These are phyloP conservation scores for Oryza rufipogon DNA, from an alignment of 176 grass and related monocot genomes.

Conservation along the genomic window DNA sequence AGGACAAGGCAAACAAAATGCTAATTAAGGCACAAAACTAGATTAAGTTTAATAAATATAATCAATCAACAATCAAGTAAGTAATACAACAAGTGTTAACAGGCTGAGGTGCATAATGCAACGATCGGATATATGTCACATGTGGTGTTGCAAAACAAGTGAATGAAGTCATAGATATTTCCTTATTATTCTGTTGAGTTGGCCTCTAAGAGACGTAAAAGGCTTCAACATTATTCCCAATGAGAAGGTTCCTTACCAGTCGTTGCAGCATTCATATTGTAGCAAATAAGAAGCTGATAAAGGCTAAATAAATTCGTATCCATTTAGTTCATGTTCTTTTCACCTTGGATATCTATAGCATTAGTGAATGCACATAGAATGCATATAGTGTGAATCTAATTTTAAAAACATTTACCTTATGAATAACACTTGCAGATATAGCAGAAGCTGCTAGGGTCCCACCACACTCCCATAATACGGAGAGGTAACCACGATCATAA, in stretches of 20 bases:
- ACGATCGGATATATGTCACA: neutral
- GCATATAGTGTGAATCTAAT: neutral
- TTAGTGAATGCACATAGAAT: neutral
- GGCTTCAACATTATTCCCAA: neutral
- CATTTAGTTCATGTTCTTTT: neutral
- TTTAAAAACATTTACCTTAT: conserved; percentile 62
- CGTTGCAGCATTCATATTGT: conserved; percentile 4
- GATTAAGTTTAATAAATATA: neutral
- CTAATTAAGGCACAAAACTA: neutral
- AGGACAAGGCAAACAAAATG: conserved; percentile 17
- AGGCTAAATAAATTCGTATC: neutral
- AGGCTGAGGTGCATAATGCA: neutral
- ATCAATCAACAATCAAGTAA: neutral
- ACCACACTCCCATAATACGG: conserved; percentile 95
- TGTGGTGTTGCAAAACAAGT: neutral
- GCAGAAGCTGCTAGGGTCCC: conserved; percentile 78
- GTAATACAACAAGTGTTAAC: conserved; percentile 17
- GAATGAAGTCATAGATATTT: neutral
- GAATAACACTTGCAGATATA: conserved; percentile 89
- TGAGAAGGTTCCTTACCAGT: neutral
- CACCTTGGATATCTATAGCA: neutral
- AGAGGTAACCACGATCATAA: conserved; percentile 89
- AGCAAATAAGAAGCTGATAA: conserved; percentile 3
- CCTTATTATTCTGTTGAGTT: neutral
- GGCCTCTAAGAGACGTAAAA: neutral